Evolutionary conservation across 129 eudicot species (phyloP), one percentile per base, ranked within the genome.

Genomic region (Kitagawia praeruptora): DNA sequence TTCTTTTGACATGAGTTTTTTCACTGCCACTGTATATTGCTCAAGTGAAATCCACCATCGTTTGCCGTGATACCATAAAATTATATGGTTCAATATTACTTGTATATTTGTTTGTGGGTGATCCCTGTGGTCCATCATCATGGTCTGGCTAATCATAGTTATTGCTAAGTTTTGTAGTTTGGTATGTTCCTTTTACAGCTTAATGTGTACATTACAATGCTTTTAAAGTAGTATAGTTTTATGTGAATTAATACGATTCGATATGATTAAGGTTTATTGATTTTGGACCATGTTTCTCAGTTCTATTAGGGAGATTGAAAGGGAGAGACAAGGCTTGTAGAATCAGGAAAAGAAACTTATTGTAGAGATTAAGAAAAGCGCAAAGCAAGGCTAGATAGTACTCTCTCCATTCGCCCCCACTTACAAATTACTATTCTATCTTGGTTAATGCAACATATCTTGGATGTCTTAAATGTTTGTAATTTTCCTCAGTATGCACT

Each of bases 331-430:
- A 83, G 93, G 93, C 37, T 88, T 93, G 76, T 97, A 93, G 79
- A 83, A 93, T 45, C 97, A 93, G 79, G 97, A 93, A 82, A 93
- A 93, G 90, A 93, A 93, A 81, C 86, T 93, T 53, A 93, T 93
- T 45, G 84, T 82, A 0, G 98, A 93, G 86, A 93, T 93, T 75
- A 93, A 93, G 89, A 93, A 93, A 83, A 91, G 91, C 76, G 98
- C 98, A 46, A 93, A 93, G 87, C 98, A 93, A 84, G 98, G 98
- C 47, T 97, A 93, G 81, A 93, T 93, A 97, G 98, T 93, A 83
- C 58, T 83, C 47, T 48, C 4, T 18, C 42, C 73, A 73, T 28
- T 78, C 51, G 8, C 10, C 1, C 5, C 71, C 38, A 34, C 8
- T 10, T 10, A 18, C 23, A 3, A n/a, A 6, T 27, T 63, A 39